Percentiles rank a stretch among this genome's conserved stretches.
Conservation (phyloP, 1,284 basidiomycete species). For the Ustilago shanxiensis region DNA sequence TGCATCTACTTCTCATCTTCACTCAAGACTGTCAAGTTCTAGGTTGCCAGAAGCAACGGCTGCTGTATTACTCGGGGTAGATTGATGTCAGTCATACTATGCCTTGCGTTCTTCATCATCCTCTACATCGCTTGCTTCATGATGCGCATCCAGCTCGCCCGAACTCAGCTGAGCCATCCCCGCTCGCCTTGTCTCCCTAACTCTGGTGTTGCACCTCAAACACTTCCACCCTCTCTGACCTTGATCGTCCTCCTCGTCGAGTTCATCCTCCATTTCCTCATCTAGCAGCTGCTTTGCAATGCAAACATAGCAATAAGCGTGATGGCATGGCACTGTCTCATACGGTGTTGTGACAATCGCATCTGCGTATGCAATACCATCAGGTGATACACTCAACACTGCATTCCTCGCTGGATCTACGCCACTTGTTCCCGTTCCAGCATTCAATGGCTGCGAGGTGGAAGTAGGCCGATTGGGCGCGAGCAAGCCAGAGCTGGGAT, state of each 20-base stretch:
- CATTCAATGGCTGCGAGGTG: slow-evolving; percentile 39
- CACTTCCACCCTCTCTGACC: slow-evolving; percentile 63
- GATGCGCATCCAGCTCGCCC: background rate
- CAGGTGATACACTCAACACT: slow-evolving; percentile 45
- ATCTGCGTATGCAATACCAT: slow-evolving; percentile 63
- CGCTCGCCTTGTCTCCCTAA: slow-evolving; percentile 38
- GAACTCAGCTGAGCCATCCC: background rate
- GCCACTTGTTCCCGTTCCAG: slow-evolving; percentile 7
- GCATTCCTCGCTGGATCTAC: slow-evolving; percentile 20
- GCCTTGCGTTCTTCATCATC: background rate
- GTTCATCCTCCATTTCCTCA: slow-evolving; percentile 65
- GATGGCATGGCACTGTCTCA: slow-evolving; percentile 61
- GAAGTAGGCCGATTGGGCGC: slow-evolving; percentile 36
- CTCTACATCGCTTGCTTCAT: slow-evolving; percentile 8
- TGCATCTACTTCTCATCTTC: no score
- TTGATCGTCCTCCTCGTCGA: slow-evolving; percentile 48
- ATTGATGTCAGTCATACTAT: background rate
- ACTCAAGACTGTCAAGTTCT: no score
- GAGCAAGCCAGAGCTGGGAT: slow-evolving; percentile 53
- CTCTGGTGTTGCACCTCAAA: slow-evolving; percentile 58
- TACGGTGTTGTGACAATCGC: slow-evolving; percentile 63
- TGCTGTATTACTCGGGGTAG: background rate
- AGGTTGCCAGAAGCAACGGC: background rate
- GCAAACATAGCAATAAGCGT: slow-evolving; percentile 68
- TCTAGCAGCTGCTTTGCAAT: slow-evolving; percentile 60